phyloP scores from a whole-genome alignment of 768 basidiomycete species.

The Pilatotrama ljubarskyi region DNA sequence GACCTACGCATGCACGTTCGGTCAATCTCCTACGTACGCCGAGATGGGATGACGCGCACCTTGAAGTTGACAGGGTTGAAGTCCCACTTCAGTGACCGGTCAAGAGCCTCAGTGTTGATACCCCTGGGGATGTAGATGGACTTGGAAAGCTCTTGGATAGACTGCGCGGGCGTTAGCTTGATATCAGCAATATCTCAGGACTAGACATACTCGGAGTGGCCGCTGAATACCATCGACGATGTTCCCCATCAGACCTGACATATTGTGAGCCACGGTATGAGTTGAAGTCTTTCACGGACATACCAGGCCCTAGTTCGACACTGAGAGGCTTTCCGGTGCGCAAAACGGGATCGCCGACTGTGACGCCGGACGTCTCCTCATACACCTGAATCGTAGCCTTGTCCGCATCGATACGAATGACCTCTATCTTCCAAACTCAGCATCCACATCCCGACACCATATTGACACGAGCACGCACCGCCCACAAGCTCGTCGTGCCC shows the following conservation, averaged over 20 bases:
- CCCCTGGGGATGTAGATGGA: conserved; percentile 99
- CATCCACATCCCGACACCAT: too few species aligned
- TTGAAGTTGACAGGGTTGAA: conserved; percentile 84
- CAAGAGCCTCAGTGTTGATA: conserved; percentile 95
- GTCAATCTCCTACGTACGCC: conserved; percentile 10
- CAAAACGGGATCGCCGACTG: conserved; percentile 96
- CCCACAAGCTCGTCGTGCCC: conserved; percentile 98
- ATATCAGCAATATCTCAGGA: conserved; percentile 5
- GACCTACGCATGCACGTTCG: conserved; percentile 50
- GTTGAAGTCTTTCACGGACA: conserved; percentile 24
- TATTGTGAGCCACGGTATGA: conserved; percentile 2
- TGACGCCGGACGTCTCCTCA: conserved; percentile 98
- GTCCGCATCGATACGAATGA: conserved; percentile 97
- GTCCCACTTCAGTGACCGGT: conserved; percentile 90
- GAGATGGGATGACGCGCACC: conserved; percentile 39
- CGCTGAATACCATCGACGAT: conserved; percentile 98
- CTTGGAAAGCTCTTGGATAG: conserved; percentile 94
- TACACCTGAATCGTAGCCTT: conserved; percentile 99
- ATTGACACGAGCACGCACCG: conserved; percentile 49
- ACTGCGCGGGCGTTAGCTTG: conserved; percentile 38
- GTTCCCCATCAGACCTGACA: conserved; percentile 93
- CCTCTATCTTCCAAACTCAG: conserved; percentile 60
- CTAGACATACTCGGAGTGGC: conserved; percentile 70
- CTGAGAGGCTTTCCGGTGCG: conserved; percentile 97
- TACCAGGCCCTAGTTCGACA: conserved; percentile 97